phyloP scores from a whole-genome alignment of 768 basidiomycete genomes.

The Pluteus cervinus region DNA sequence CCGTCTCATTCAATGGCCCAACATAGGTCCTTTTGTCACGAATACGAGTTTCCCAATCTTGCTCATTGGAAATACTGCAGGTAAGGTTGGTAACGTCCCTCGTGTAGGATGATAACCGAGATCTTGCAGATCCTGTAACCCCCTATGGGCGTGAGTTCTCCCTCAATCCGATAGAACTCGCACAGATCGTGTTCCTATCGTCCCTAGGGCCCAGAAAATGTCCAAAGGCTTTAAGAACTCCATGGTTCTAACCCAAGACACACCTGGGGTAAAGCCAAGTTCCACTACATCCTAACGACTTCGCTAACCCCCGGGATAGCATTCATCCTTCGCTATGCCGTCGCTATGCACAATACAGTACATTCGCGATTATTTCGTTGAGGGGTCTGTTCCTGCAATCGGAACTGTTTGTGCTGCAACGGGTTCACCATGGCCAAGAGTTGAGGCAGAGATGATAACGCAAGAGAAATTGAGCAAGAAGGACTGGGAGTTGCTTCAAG shows the following conservation, averaged over 20 bases:
- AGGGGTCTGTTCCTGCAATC: conserved; percentile 32
- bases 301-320: conserved; percentile 12
- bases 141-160: conserved; percentile 17
- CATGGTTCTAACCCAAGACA: conserved; percentile 15
- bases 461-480: no score
- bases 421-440: conserved; percentile 19
- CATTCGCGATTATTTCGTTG: conserved; percentile 32
- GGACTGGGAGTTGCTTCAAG: no score
- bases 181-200: background rate
- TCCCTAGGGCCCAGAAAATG: conserved; percentile 32
- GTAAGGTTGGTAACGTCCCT: conserved; percentile 9
- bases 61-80: conserved; percentile 34
- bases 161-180: background rate
- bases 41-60: conserved; percentile 35
- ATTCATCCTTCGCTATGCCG: conserved; percentile 24
- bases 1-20: background rate
- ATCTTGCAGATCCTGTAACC: conserved; percentile 22
- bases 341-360: conserved; percentile 27
- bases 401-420: conserved; percentile 34
- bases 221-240: conserved; percentile 29
- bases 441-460: no score
- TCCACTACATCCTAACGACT: background rate
- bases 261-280: conserved; percentile 12
- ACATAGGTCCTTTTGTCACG: conserved; percentile 26
- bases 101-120: background rate